These are phyloP conservation scores for Gossypium lobatum DNA, from an alignment of 441 rosid genomes.

Conservation along the genomic window DNA sequence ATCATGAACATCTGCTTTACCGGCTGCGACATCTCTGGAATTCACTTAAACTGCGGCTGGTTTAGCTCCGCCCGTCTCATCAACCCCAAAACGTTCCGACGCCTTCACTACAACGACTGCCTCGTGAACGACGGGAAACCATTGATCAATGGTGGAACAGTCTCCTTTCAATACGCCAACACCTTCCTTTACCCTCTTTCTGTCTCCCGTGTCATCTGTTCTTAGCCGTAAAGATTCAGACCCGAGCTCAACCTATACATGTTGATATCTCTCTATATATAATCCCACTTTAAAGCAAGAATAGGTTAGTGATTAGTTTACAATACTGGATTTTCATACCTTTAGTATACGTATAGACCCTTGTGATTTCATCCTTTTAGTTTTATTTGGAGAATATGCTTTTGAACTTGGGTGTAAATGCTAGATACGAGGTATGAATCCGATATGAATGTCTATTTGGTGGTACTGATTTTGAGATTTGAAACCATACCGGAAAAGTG, in stretches of 20 bases:
- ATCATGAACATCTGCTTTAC: constrained; percentile 58
- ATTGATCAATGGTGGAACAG: constrained; percentile 42
- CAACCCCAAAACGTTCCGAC: constrained; percentile 77
- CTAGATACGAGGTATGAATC: neutral
- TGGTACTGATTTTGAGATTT: neutral
- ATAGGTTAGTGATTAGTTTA: neutral
- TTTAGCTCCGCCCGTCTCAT: constrained; percentile 73
- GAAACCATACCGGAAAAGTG: neutral
- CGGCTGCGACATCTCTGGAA: constrained; percentile 61
- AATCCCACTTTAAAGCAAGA: neutral
- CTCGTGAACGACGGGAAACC: constrained; percentile 78
- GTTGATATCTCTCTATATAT: neutral
- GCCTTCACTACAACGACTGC: constrained; percentile 77
- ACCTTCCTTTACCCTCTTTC: constrained; percentile 71
- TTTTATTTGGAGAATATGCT: neutral
- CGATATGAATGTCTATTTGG: neutral
- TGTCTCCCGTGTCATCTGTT: constrained; percentile 57
- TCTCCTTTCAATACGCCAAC: constrained; percentile 76
- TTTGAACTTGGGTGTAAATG: neutral
- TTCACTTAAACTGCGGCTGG: constrained; percentile 83
- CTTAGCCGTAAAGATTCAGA: neutral
- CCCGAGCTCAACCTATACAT: neutral
- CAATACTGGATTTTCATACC: neutral
- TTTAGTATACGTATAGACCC: neutral
- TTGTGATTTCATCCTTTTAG: neutral